Base-by-base conservation (phyloP, 2,329 filamentous ascomycete genomes). In the Colletotrichum musae region DNA sequence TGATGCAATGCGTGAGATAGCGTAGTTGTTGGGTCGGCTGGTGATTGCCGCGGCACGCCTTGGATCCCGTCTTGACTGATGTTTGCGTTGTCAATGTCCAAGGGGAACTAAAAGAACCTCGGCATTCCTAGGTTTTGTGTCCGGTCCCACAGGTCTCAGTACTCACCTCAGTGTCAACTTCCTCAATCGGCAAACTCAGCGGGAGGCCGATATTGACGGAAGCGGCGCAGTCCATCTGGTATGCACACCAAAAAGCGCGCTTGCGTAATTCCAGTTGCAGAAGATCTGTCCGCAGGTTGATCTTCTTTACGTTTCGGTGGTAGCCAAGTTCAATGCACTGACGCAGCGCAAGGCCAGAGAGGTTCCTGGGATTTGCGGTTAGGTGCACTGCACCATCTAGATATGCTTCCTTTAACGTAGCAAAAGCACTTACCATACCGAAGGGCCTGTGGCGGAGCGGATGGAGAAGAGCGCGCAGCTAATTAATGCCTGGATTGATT, bases 241-340 rank as follows among this genome's bases (percentile, higher is more conserved):
- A 56, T 6, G 69, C 57, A 36, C 65, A 71, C 69, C 69, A 71
- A 43, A 71, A 71, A 6, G 47, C 65, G 18, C 65, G 48, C 13
- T 66, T 69, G 13, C 60, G 48, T 43, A 71, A 47, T 58, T 71
- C 69, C 10, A 62, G 18, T 13, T 48, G 51, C 5, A 70, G 51
- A 48, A 64, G 5, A 15, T 41, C 15, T 7, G 21, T 50, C 12
- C 54, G 36, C 7, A 57, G 36, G 21, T 32, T 45, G 2, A 57
- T 24, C 39, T 26, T 57, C 13, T 57, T 57, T 39, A 52, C 15
- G 15, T 45, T 51, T 0, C 77, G 72, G 67, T 80, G 78, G 45
- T 77, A 77, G 2, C 77, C 77, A 4, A 80, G 69, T 41, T 80
- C 76, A 32, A 78, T 74, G 54, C 77, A 80, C 39, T 78, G 76